Evolutionary conservation across 148 eudicot genomes (phyloP), one percentile per base, ranked within the genome.

Genomic region (Camellia japonica): DNA sequence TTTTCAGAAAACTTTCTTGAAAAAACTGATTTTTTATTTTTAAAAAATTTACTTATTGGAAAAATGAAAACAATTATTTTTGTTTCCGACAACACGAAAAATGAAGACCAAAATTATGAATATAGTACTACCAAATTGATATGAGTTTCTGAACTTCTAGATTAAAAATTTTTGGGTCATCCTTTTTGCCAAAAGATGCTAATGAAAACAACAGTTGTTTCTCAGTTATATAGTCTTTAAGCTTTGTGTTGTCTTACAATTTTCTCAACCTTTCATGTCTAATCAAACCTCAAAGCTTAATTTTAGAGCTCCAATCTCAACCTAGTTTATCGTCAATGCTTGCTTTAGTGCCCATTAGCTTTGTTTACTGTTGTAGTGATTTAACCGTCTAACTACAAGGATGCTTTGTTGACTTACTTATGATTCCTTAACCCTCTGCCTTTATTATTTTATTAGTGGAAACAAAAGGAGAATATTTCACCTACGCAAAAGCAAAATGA

Each of bases 381-480:
- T 76, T 76, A 76, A 63, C 63, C 44, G 13, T 73, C 63, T 42
- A 60, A 43, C 49, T 62, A 16, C 13, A 63, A 76, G 69, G 58
- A 51, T 44, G 63, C 79, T 76, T 47, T 76, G 71, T 77, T 77
- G 79, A 77, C 71, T 77, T 15, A 47, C 70, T 77, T 13, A 38
- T 2, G 80, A 51, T 63, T 51, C 15, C 63, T 46, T 66, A 65
- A 77, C 72, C 72, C 72, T 67, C 51, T 52, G 54, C 54, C 59
- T 13, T 76, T 67, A 58, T 61, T 30, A 30, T 66, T 55, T 47
- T 71, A 64, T 64, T 77, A 51, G 71, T 63, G 71, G 44, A 77
- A 77, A 64, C 44, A 77, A 63, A 77, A 64, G 46, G 43, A 63
- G 47, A 63, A 47, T 30, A 76, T 63, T 44, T 47, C 54, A 49